These are phyloP conservation scores for Pyronema domesticum DNA, from an alignment of 495 filamentous ascomycete genomes.

Conservation along the genomic window DNA sequence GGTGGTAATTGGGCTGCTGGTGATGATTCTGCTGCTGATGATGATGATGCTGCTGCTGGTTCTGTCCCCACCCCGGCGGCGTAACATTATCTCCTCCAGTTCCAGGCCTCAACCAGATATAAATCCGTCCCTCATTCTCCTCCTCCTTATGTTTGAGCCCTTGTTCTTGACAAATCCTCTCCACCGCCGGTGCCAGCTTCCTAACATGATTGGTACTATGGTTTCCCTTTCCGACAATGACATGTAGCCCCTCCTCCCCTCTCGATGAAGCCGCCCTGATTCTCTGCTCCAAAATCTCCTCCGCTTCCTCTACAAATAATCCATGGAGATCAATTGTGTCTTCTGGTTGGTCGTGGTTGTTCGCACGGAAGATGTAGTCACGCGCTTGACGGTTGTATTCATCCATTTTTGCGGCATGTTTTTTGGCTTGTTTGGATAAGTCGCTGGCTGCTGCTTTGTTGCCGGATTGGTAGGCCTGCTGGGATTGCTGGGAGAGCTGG, in stretches of 20 bases:
- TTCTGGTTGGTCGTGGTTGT: constrained; percentile 45
- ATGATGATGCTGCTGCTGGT: constrained; percentile 7
- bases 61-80: constrained; percentile 1
- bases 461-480: constrained; percentile 60
- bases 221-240: constrained; percentile 91
- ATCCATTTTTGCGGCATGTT: constrained; percentile 59
- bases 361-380: constrained; percentile 85
- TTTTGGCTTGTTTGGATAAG: constrained; percentile 68
- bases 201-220: constrained; percentile 53
- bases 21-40: constrained; percentile 7
- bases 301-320: constrained; percentile 82
- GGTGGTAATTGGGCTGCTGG: background rate
- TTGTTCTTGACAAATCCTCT: constrained; percentile 62
- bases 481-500: constrained; percentile 59
- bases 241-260: constrained; percentile 62
- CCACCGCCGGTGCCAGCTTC: constrained; percentile 81
- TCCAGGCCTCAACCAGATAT: background rate
- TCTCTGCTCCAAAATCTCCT: constrained; percentile 66
- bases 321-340: constrained; percentile 92
- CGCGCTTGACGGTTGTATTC: constrained; percentile 74
- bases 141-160: constrained; percentile 69
- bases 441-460: constrained; percentile 65
- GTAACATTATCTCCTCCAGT: background rate
- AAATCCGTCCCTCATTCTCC: constrained; percentile 67
- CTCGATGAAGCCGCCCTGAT: constrained; percentile 53